These are phyloP conservation scores for Lactifluus subvellereus DNA, from an alignment of 768 basidiomycete genomes.

Conservation along the genomic window DNA sequence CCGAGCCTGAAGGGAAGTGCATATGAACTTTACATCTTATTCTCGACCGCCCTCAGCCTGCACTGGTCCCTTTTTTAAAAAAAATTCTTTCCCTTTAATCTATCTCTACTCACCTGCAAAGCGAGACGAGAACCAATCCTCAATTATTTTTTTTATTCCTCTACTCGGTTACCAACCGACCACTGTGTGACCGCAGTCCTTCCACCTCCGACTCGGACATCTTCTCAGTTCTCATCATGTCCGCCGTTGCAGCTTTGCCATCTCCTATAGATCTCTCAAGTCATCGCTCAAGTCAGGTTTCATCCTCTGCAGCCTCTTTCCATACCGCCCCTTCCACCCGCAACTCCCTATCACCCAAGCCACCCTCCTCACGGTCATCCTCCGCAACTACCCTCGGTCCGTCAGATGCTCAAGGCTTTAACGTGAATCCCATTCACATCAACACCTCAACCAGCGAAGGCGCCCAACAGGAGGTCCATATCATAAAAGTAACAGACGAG, in stretches of 20 bases:
- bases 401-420: constrained; percentile 16
- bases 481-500: constrained; percentile 50
- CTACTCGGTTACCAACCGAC: neutral
- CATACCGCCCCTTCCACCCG: constrained; percentile 15
- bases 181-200: neutral
- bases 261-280: constrained; percentile 10
- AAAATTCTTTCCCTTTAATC: neutral
- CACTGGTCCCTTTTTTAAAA: no score
- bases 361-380: constrained; percentile 23
- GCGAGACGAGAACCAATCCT: neutral
- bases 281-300: constrained; percentile 14
- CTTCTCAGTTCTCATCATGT: neutral
- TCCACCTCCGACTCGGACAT: neutral
- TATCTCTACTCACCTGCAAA: neutral
- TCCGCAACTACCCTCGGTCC: constrained; percentile 14
- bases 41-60: neutral
- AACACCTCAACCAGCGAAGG: constrained; percentile 28
- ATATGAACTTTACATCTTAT: neutral
- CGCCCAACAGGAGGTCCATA: constrained; percentile 45
- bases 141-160: neutral
- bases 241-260: constrained; percentile 5
- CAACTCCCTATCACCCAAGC: constrained; percentile 2
- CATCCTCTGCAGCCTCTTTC: constrained; percentile 17
- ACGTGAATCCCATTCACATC: constrained; percentile 33
- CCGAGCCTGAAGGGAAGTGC: no score